These are phyloP conservation scores for Ramularia endophylla DNA, from an alignment of 2,329 filamentous ascomycete species.

Conservation along the genomic window DNA sequence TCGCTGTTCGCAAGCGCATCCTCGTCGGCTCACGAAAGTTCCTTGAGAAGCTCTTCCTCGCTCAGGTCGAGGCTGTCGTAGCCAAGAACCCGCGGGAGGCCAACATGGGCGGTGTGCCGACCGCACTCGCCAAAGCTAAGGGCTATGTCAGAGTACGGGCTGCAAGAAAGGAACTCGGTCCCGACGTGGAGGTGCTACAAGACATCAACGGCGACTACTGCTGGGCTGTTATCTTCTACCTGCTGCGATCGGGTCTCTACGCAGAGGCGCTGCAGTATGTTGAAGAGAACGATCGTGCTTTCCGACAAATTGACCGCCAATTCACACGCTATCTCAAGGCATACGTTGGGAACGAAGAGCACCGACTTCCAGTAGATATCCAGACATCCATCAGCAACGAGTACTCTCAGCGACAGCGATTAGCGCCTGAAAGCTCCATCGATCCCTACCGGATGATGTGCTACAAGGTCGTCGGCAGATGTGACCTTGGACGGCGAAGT, in stretches of 20 bases:
- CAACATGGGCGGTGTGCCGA: slow-evolving; percentile 81
- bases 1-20: slow-evolving; percentile 70
- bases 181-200: slow-evolving; percentile 67
- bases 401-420: slow-evolving; percentile 76
- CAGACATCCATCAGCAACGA: slow-evolving; percentile 86
- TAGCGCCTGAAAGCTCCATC: slow-evolving; percentile 77
- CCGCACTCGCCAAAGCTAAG: slow-evolving; percentile 82
- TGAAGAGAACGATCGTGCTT: slow-evolving; percentile 68
- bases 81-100: slow-evolving; percentile 82
- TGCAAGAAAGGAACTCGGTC: slow-evolving; percentile 74
- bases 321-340: slow-evolving; percentile 83
- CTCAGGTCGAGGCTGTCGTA: slow-evolving; percentile 70
- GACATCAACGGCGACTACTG: slow-evolving; percentile 71
- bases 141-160: slow-evolving; percentile 82
- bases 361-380: slow-evolving; percentile 69
- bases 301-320: slow-evolving; percentile 83
- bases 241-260: slow-evolving; percentile 78
- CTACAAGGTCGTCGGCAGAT: slow-evolving; percentile 91
- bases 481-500: slow-evolving; percentile 53
- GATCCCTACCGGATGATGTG: slow-evolving; percentile 96
- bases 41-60: slow-evolving; percentile 75
- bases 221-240: slow-evolving; percentile 91
- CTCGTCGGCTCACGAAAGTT: slow-evolving; percentile 72
- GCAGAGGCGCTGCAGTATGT: slow-evolving; percentile 84
- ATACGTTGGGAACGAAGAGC: slow-evolving; percentile 71